phyloP scores from a whole-genome alignment of 2,329 filamentous ascomycete genomes.

The Stromatinia cepivora region DNA sequence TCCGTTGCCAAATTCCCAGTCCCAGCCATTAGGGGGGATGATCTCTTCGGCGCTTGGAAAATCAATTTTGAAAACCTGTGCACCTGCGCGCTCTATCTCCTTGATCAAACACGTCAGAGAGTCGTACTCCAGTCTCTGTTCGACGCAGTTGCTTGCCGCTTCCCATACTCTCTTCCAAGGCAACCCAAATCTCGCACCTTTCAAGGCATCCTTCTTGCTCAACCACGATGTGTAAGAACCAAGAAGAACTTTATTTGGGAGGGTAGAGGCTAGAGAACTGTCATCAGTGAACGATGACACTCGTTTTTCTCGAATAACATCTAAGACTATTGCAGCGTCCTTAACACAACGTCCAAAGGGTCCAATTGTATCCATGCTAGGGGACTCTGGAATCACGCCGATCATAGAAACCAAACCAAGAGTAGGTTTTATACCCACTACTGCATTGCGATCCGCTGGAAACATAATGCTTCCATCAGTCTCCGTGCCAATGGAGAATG shows the following conservation, averaged over 20 bases:
- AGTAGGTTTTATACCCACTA: conserved; percentile 66
- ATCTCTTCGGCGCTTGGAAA: conserved; percentile 61
- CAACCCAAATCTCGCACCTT: conserved; percentile 64
- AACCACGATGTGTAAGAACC: conserved; percentile 17
- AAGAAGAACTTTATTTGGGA: not conserved
- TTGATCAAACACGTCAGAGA: conserved; percentile 48
- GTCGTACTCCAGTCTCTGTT: conserved; percentile 55
- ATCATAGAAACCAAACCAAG: conserved; percentile 61
- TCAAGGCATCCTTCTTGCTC: conserved; percentile 45
- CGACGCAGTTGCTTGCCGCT: conserved; percentile 48
- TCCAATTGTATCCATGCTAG: not conserved
- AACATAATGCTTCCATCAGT: conserved; percentile 60
- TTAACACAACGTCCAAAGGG: too few species aligned
- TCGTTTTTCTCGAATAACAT: conserved; percentile 19
- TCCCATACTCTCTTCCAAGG: conserved; percentile 72
- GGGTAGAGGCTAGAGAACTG: not conserved
- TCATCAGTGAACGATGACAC: not conserved
- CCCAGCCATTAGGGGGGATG: conserved; percentile 64
- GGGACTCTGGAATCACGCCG: conserved; percentile 58
- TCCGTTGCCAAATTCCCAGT: conserved; percentile 67
- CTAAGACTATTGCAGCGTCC: not conserved
- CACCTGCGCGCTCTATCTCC: conserved; percentile 57
- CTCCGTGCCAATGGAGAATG: not conserved
- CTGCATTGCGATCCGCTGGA: conserved; percentile 54
- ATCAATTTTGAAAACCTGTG: conserved; percentile 68